These are phyloP conservation scores for Dimargaris verticillata DNA, from an alignment of 192 early-diverging fungal genomes.

Conservation along the genomic window DNA sequence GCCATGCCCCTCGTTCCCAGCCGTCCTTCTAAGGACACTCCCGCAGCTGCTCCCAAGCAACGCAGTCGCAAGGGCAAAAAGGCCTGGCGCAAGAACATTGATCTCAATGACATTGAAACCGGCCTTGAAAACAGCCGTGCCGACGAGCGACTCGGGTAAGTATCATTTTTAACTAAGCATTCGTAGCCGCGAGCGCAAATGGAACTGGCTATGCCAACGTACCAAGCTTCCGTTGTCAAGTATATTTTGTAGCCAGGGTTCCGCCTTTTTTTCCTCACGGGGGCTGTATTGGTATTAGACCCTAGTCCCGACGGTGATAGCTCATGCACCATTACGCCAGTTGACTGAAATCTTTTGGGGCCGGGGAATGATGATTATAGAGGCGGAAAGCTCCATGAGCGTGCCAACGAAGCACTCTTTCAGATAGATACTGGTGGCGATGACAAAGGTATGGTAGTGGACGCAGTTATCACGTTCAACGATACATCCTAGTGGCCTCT, in stretches of 20 bases:
- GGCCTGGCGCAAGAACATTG: slow-evolving; percentile 85
- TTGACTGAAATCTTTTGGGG: not conserved
- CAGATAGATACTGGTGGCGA: slow-evolving; percentile 52
- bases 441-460: slow-evolving; percentile 19
- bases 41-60: not conserved
- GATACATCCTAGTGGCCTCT: not conserved
- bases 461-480: not conserved
- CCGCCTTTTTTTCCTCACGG: slow-evolving; percentile 15
- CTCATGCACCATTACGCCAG: not conserved
- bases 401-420: slow-evolving; percentile 42
- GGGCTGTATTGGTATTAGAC: not conserved
- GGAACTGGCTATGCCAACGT: not conserved
- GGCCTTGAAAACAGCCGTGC: slow-evolving; percentile 47
- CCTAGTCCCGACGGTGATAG: not conserved
- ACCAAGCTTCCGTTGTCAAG: slow-evolving; percentile 12
- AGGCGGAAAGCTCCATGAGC: slow-evolving; percentile 33
- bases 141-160: slow-evolving; percentile 66
- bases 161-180: slow-evolving; percentile 3
- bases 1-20: too few species aligned
- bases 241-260: slow-evolving; percentile 18
- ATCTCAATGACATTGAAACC: slow-evolving; percentile 60
- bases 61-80: slow-evolving; percentile 70
- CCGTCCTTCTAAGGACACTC: too few species aligned
- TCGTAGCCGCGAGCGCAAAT: not conserved
- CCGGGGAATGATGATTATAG: slow-evolving; percentile 1